These are phyloP conservation scores for Heterobasidion occidentale DNA, from an alignment of 1,284 basidiomycete genomes.

Conservation along the genomic window DNA sequence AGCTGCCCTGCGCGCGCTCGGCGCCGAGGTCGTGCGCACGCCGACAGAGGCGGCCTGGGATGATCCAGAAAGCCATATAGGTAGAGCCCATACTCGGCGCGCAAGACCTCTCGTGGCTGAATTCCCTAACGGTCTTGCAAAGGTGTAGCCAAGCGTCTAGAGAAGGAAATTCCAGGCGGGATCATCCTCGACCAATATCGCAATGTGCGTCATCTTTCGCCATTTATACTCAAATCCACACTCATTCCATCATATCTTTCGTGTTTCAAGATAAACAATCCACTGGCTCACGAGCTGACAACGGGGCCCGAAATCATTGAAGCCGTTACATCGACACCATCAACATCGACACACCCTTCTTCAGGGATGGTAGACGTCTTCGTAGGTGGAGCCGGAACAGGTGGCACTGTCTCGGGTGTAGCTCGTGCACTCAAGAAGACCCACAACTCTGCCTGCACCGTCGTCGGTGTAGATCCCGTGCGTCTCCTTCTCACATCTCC, in stretches of 20 bases:
- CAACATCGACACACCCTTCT: conserved; percentile 45
- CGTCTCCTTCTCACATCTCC: conserved; percentile 17
- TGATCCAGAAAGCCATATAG: conserved; percentile 84
- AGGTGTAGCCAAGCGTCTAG: conserved; percentile 80
- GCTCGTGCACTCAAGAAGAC: conserved; percentile 76
- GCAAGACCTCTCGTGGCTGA: conserved; percentile 59
- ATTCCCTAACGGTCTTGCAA: conserved; percentile 60
- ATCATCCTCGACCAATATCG: conserved; percentile 91
- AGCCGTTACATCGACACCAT: conserved; percentile 55
- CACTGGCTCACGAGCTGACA: conserved; percentile 79
- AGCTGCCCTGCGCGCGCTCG: conserved; percentile 83
- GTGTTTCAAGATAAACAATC: conserved; percentile 63
- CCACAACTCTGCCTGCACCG: conserved; percentile 61
- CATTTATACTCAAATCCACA: neutral
- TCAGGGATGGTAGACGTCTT: conserved; percentile 76
- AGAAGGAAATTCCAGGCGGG: conserved; percentile 74
- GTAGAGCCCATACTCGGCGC: conserved; percentile 40
- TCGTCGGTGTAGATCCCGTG: conserved; percentile 91
- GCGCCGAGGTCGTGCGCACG: conserved; percentile 91
- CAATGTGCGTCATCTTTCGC: conserved; percentile 42
- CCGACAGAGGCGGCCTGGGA: conserved; percentile 88
- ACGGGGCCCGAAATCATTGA: conserved; percentile 89
- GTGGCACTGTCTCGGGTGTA: conserved; percentile 88
- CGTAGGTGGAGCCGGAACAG: conserved; percentile 89
- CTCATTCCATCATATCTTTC: neutral